Evolutionary conservation across 1,284 basidiomycete species (phyloP).

Genomic region (Heimioporus retisporus): DNA sequence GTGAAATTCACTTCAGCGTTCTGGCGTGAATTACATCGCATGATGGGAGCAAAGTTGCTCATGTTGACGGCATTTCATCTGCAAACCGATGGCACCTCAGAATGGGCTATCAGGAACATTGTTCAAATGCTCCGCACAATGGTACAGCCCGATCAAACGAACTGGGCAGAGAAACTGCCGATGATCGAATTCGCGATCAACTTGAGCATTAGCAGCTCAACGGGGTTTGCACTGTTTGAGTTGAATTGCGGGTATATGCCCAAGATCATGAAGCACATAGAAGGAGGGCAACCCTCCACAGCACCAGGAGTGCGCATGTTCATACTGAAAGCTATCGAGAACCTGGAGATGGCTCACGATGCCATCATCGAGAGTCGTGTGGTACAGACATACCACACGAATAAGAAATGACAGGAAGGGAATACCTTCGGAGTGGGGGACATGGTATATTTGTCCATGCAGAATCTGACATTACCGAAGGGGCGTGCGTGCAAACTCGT

Average conservation of each 20-base stretch:
- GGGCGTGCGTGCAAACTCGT: background rate
- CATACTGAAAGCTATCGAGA: background rate
- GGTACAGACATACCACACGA: background rate
- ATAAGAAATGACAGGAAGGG: background rate
- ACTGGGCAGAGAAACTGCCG: background rate
- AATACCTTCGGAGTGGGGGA: background rate
- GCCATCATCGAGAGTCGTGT: background rate
- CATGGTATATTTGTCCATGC: background rate
- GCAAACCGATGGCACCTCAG: constrained; percentile 9
- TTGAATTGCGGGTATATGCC: constrained; percentile 1
- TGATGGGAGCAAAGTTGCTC: constrained; percentile 32
- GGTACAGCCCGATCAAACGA: background rate
- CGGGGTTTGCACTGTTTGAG: background rate
- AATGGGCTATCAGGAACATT: background rate
- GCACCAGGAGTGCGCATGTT: background rate
- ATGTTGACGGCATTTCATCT: constrained; percentile 28
- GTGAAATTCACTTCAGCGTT: constrained; percentile 14
- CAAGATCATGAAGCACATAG: background rate
- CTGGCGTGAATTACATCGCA: background rate
- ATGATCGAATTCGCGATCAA: background rate
- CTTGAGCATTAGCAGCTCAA: background rate
- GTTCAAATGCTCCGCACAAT: background rate
- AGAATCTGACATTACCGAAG: background rate
- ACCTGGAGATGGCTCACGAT: background rate
- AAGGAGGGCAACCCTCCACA: background rate